Conservation (phyloP, 768 basidiomycete genomes). For the Sporobolomyces roseus region DNA sequence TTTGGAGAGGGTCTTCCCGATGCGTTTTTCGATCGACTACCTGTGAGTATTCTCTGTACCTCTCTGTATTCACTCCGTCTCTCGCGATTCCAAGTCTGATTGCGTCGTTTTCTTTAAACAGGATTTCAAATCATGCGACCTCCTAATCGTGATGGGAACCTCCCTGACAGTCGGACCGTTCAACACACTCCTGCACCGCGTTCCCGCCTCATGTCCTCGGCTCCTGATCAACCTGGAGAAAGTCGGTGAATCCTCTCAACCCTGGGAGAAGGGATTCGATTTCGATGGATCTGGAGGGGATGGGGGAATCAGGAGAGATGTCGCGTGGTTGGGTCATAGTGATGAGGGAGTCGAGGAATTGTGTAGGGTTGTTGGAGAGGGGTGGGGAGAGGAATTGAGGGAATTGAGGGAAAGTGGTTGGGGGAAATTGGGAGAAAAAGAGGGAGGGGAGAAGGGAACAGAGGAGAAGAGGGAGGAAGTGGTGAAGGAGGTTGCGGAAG, state of each 20-base stretch:
- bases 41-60: slow-evolving; percentile 42
- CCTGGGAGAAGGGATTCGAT: slow-evolving; percentile 18
- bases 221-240: slow-evolving; percentile 83
- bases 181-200: slow-evolving; percentile 65
- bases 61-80: neutral
- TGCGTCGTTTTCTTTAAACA: slow-evolving; percentile 7
- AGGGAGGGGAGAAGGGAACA: neutral
- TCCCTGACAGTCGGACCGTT: slow-evolving; percentile 71
- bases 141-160: slow-evolving; percentile 86
- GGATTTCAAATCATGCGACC: slow-evolving; percentile 64
- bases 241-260: slow-evolving; percentile 57
- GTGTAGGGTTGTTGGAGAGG: slow-evolving; percentile 13
- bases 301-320: slow-evolving; percentile 9
- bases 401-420: slow-evolving; percentile 14
- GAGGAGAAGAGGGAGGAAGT: slow-evolving; percentile 6
- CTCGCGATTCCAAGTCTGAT: neutral
- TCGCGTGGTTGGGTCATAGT: slow-evolving; percentile 15
- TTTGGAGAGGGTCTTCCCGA: slow-evolving; percentile 64
- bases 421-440: neutral
- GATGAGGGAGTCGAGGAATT: slow-evolving; percentile 26
- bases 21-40: slow-evolving; percentile 61
- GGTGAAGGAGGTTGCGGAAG: neutral
- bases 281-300: slow-evolving; percentile 3
- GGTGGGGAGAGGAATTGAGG: slow-evolving; percentile 16
- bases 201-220: slow-evolving; percentile 62